Conservation (phyloP, 1,284 basidiomycete species). For the Fistulinella cinereoalba region DNA sequence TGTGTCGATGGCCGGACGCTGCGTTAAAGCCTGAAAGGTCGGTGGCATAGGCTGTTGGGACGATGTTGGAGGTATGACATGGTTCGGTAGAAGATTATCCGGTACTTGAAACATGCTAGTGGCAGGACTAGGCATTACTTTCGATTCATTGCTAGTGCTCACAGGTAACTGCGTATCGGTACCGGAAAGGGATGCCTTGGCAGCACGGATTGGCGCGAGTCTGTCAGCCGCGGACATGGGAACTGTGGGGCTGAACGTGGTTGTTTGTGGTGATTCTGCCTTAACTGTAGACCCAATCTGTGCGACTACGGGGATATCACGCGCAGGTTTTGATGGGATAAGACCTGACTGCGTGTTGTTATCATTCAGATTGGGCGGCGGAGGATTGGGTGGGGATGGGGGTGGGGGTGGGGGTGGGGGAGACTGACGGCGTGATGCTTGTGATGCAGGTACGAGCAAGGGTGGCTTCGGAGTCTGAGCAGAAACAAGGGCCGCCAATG, state of each 20-base stretch:
- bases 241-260: slow-evolving; percentile 12
- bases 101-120: not conserved
- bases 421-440: not conserved
- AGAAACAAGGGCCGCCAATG: slow-evolving; percentile 11
- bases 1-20: not conserved
- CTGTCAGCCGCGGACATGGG: slow-evolving; percentile 17
- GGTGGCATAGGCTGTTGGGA: slow-evolving; percentile 1
- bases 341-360: not conserved
- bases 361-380: not conserved
- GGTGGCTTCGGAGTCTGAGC: not conserved
- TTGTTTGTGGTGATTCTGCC: slow-evolving; percentile 18
- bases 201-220: slow-evolving; percentile 34
- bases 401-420: too few species aligned
- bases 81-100: slow-evolving; percentile 4
- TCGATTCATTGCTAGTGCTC: slow-evolving; percentile 1
- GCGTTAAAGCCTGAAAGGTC: not conserved
- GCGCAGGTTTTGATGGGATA: not conserved
- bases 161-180: slow-evolving; percentile 6
- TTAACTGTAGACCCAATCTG: slow-evolving; percentile 18
- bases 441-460: not conserved
- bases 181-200: slow-evolving; percentile 25
- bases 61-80: not conserved
- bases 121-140: not conserved
- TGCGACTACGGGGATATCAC: not conserved
- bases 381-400: too few species aligned